Base-by-base conservation (phyloP, 768 basidiomycete species). In the Epithele typhae region DNA sequence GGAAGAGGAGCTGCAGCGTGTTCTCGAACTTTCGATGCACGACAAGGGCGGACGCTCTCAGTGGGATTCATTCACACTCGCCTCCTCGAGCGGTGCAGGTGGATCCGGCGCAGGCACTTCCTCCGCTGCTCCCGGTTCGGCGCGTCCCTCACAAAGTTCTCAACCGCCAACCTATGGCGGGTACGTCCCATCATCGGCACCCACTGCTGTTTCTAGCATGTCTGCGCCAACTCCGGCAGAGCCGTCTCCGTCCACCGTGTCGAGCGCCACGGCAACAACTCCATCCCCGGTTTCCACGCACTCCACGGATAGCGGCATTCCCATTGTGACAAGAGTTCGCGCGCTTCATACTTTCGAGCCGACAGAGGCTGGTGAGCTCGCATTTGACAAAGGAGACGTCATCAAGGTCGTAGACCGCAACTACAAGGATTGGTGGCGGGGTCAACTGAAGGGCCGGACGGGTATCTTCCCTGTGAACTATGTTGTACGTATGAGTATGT, bases 401-500 rank as follows among this genome's bases (percentile, higher is more conserved):
- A 92, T 97, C 71, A 92, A 92, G 59, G 94, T 98, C 12, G 83
- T 97, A 19, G 92, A 96, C 63, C 80, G 92, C 21, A 87, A 85
- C 19, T 95, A 95, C 65, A 87, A 90, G 57, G 92, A 96, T 61
- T 98, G 95, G 95, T 97, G 93, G 92, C 69, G 91, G 19, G 95
- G 95, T 1, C 92, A 96, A 56, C 65, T 94, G 37, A 87, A 82
- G 59, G 93, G 91, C 0, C 71, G 88, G 48, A 92, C 92, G 3
- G 92, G 92, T 36, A 98, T 98, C 38, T 97, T 98, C 66, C 95
- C 95, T 0, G 91, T 95, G 17, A 96, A 95, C 64, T 96, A 97
- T 69, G 92, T 97, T 56, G 91, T 90, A 57, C 6, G 84, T 76
- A 30, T 25, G n/a, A n/a, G n/a, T n/a, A n/a, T n/a, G n/a, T n/a